Percentiles rank a stretch among this genome's conserved stretches.
These are phyloP conservation scores for Amauroascus niger DNA, from an alignment of 2,329 filamentous ascomycete genomes.

Conservation along the genomic window DNA sequence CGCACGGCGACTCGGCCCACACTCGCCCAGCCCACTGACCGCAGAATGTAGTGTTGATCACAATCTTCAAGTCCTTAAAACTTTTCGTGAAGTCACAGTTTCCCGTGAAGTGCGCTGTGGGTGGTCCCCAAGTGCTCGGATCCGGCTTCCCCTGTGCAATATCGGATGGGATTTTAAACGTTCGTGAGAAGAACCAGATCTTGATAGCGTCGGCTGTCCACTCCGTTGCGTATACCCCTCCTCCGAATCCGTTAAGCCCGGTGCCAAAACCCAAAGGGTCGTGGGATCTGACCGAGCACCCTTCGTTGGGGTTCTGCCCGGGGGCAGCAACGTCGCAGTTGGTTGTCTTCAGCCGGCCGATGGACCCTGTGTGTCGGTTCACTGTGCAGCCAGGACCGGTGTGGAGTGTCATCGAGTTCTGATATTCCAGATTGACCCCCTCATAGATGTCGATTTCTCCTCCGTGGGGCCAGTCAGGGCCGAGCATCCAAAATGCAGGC, in stretches of 20 bases:
- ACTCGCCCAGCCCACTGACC: conserved; percentile 45
- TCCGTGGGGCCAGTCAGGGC: conserved; percentile 33
- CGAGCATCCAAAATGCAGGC: conserved; percentile 43
- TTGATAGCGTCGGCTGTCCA: conserved; percentile 39
- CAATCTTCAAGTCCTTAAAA: conserved; percentile 35
- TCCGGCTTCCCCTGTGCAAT: conserved; percentile 38
- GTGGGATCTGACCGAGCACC: conserved; percentile 33
- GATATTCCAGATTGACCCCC: conserved; percentile 39
- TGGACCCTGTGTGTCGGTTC: conserved; percentile 36
- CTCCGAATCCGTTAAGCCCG: conserved; percentile 44
- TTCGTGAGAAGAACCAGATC: conserved; percentile 45
- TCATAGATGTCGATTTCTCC: conserved; percentile 47
- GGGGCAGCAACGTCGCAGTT: conserved; percentile 42
- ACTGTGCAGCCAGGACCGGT: conserved; percentile 39
- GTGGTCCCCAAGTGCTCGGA: conserved; percentile 38
- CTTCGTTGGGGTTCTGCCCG: conserved; percentile 32
- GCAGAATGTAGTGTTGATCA: conserved; percentile 47
- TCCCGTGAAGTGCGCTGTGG: conserved; percentile 38
- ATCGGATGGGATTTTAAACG: conserved; percentile 35
- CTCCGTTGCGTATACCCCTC: conserved; percentile 44
- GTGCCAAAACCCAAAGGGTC: conserved; percentile 40
- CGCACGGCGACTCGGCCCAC: conserved; percentile 12
- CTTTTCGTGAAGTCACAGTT: conserved; percentile 33
- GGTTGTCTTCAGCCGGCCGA: conserved; percentile 40
- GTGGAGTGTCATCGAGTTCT: conserved; percentile 42